Base-by-base conservation (phyloP, 2,329 filamentous ascomycete species). In the Ploettnerulaceae sp. region DNA sequence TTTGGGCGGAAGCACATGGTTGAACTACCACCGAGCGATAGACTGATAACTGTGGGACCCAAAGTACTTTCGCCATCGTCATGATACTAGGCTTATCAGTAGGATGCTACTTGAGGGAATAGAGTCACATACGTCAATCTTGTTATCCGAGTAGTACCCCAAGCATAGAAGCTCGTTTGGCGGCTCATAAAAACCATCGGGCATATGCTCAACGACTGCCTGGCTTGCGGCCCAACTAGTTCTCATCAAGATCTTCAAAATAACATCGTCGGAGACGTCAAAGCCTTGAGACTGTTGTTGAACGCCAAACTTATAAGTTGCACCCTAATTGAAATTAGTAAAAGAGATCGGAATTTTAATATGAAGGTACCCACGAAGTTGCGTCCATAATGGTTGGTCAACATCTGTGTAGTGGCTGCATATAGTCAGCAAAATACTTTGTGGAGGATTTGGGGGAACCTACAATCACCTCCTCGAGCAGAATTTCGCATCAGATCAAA, bases 141-240 rank as follows among this genome's bases (percentile, higher is more conserved):
- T 69, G 38, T 79, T 75, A 0, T 70, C 64, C 55, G 82, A 71
- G 56, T 83, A 76, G 58, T 85, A 86, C 0, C 75, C 79, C 0
- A 85, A 67, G 2, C 75, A 72, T 1, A 85, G 71, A 5, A 80
- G 64, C 58, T 86, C 82, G 50, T 86, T 85, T 64, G 83, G 84
- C 5, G 72, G 67, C 1, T 66, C 51, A 17, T 64, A 60, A 2
- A 29, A 12, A 7, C 53, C 50, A 32, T 35, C 28, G 26, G 4
- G n/a, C n/a, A n/a, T n/a, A 3, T 53, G 28, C 1, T 39, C 22
- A 3, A 34, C 39, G 1, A 77, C 61, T 0, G 73, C 65, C 14
- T 61, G 57, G 33, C 69, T 51, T 1, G 73, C 73, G 3, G 74
- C 76, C 77, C 78, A 82, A 18, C 72, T 73, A 36, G 83, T 55